These are phyloP conservation scores for Earliella scabrosa DNA, from an alignment of 1,284 basidiomycete genomes.

Conservation along the genomic window DNA sequence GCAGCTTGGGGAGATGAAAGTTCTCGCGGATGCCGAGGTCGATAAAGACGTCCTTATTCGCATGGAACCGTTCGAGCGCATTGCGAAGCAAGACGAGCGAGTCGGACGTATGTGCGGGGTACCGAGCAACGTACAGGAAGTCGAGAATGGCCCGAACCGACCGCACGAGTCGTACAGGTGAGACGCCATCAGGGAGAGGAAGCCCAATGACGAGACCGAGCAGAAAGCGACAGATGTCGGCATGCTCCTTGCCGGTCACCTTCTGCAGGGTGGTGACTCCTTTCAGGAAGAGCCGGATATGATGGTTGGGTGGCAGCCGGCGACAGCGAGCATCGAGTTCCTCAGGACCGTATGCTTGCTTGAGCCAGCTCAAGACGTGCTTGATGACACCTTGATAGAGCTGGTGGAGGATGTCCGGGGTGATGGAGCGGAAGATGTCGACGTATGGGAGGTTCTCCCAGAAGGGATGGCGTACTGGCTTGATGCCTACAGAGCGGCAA, in stretches of 20 bases:
- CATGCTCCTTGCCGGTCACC: conserved; percentile 30
- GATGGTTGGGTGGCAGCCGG: conserved; percentile 25
- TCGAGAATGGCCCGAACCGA: conserved; percentile 29
- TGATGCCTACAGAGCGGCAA: background rate
- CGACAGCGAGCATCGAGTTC: background rate
- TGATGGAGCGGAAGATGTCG: conserved; percentile 32
- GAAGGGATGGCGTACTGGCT: conserved; percentile 28
- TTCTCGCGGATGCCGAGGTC: conserved; percentile 27
- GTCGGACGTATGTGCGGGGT: conserved; percentile 27
- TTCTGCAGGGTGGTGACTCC: conserved; percentile 23
- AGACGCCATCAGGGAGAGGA: conserved; percentile 11
- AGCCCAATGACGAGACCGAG: conserved; percentile 31
- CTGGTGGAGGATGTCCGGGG: conserved; percentile 38
- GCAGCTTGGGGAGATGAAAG: conserved; percentile 38
- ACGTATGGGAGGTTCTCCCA: conserved; percentile 32
- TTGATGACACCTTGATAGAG: too few species aligned
- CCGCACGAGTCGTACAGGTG: conserved; percentile 9
- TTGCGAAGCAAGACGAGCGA: conserved; percentile 29
- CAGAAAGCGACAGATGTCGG: too few species aligned
- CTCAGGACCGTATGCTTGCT: background rate
- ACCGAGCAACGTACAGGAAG: conserved; percentile 33
- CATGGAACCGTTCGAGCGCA: conserved; percentile 33
- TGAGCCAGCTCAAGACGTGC: conserved; percentile 6
- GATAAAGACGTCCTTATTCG: conserved; percentile 34
- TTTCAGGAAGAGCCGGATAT: conserved; percentile 26